phyloP scores from a whole-genome alignment of 2,329 filamentous ascomycete genomes.

The Penicillium sp. region DNA sequence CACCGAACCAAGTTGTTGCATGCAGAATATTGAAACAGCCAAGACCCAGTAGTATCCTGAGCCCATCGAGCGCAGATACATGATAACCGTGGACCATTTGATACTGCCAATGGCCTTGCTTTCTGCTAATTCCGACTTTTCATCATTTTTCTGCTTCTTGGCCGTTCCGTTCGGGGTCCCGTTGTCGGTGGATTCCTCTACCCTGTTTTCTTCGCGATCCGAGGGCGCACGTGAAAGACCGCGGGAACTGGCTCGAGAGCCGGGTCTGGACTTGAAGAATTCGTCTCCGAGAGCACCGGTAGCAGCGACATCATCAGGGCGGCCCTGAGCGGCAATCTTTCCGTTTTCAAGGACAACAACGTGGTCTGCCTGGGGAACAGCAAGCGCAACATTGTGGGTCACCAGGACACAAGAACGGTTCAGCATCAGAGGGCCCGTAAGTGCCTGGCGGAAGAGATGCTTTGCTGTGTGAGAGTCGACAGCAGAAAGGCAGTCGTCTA shows the following conservation, averaged over 20 bases:
- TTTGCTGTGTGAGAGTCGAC: slow-evolving; percentile 97
- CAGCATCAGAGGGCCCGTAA: slow-evolving; percentile 83
- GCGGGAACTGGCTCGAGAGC: slow-evolving; percentile 65
- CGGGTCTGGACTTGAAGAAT: slow-evolving; percentile 66
- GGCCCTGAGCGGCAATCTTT: slow-evolving; percentile 69
- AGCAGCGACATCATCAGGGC: slow-evolving; percentile 69
- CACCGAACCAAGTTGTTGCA: slow-evolving; percentile 80
- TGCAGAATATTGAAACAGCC: slow-evolving; percentile 67
- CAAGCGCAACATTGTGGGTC: slow-evolving; percentile 90
- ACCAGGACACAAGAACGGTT: slow-evolving; percentile 89
- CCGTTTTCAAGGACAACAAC: slow-evolving; percentile 87
- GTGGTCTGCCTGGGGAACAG: slow-evolving; percentile 72
- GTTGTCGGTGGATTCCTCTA: slow-evolving; percentile 42
- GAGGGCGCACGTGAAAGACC: slow-evolving; percentile 75
- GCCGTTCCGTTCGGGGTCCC: slow-evolving; percentile 43
- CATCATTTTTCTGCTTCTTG: slow-evolving; percentile 41
- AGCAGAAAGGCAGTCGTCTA: slow-evolving; percentile 93
- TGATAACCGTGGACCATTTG: slow-evolving; percentile 76
- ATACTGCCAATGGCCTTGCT: slow-evolving; percentile 80
- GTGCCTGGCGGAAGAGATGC: slow-evolving; percentile 94
- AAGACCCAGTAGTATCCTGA: slow-evolving; percentile 90
- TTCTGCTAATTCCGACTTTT: slow-evolving; percentile 58
- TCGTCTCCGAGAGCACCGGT: slow-evolving; percentile 90
- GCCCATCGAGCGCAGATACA: slow-evolving; percentile 91
- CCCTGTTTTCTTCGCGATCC: slow-evolving; percentile 55